Base-by-base conservation (phyloP, 495 filamentous ascomycete genomes). In the Oidiodendron maius region DNA sequence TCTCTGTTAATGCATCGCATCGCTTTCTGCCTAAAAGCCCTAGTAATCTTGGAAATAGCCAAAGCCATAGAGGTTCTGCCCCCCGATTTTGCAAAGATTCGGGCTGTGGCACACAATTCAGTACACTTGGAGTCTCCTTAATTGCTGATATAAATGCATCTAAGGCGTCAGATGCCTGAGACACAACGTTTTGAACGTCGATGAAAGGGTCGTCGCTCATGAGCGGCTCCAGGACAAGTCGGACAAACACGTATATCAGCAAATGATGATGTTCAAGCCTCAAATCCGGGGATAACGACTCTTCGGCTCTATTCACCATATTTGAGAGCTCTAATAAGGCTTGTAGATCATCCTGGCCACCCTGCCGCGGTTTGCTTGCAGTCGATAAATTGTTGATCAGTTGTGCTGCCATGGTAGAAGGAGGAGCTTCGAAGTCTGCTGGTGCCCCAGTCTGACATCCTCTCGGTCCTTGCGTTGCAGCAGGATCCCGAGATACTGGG, bases 241-340 rank as follows among this genome's bases (percentile, higher is more conserved):
- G 81, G 41, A 87, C 75, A 53, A 94, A 83, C 51, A 95, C 84
- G 53, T 82, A 83, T 26, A 97, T 82, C 20, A 97, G 74, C 64
- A 87, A 83, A 61, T 86, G 81, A 53, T 91, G 88, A 61, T 89
- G 78, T 6, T 81, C 75, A 40, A 87, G 64, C 51, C 82, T 80
- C 44, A 87, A 80, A 49, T 83, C 78, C 4, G 72, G 46, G n/a
- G 71, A 60, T 49, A 69, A 32, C 55, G 53, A 59, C 59, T 66
- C 57, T 49, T 70, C 51, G 34, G 65, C 58, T 32, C 67, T 59
- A 16, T 60, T 57, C 53, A 70, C 69, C 50, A 52, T 64, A 56
- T 59, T 68, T 13, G 84, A 64, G 30, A 86, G 71, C 58, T 89
- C 86, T 24, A 88, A 72, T 17, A 90, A 71, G 51, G 81, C 72